Evolutionary conservation across 2,329 filamentous ascomycete genomes (phyloP).

Genomic region (Trichoderma semiorbis): DNA sequence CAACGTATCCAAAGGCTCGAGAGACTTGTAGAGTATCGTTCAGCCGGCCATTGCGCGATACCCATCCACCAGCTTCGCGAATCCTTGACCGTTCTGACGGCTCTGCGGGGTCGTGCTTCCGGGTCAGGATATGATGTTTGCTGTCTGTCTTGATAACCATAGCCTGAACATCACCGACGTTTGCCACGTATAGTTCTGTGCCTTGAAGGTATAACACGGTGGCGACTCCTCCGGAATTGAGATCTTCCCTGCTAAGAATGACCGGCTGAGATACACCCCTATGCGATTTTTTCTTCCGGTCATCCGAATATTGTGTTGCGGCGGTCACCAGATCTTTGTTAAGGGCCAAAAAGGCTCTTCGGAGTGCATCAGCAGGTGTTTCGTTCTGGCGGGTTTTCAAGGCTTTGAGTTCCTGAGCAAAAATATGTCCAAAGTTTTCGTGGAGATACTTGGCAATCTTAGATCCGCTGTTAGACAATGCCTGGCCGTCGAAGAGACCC

Average conservation of each 20-base stretch:
- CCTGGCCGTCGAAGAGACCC: slow-evolving; percentile 94
- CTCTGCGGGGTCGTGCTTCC: slow-evolving; percentile 91
- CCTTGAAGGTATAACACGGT: slow-evolving; percentile 87
- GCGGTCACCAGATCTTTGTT: slow-evolving; percentile 93
- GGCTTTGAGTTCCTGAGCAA: slow-evolving; percentile 75
- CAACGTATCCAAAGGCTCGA: slow-evolving; percentile 89
- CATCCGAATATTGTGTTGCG: slow-evolving; percentile 75
- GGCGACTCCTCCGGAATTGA: slow-evolving; percentile 85
- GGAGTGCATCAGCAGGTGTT: slow-evolving; percentile 75
- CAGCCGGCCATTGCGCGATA: slow-evolving; percentile 88
- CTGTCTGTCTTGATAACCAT: slow-evolving; percentile 90
- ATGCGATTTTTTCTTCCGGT: slow-evolving; percentile 63
- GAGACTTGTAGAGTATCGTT: slow-evolving; percentile 92
- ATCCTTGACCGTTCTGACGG: slow-evolving; percentile 80
- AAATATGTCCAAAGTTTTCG: slow-evolving; percentile 87
- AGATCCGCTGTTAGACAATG: slow-evolving; percentile 83
- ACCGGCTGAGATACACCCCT: slow-evolving; percentile 70
- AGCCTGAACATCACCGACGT: slow-evolving; percentile 94
- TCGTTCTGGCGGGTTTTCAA: slow-evolving; percentile 66
- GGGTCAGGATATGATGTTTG: slow-evolving; percentile 75
- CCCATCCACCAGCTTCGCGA: slow-evolving; percentile 90
- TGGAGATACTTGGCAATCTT: slow-evolving; percentile 96
- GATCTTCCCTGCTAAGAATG: slow-evolving; percentile 81
- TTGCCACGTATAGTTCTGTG: slow-evolving; percentile 89
- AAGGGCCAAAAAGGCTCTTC: slow-evolving; percentile 79